Evolutionary conservation across 2,329 filamentous ascomycete species (phyloP).

Genomic region (Arachnopeziza araneosa): DNA sequence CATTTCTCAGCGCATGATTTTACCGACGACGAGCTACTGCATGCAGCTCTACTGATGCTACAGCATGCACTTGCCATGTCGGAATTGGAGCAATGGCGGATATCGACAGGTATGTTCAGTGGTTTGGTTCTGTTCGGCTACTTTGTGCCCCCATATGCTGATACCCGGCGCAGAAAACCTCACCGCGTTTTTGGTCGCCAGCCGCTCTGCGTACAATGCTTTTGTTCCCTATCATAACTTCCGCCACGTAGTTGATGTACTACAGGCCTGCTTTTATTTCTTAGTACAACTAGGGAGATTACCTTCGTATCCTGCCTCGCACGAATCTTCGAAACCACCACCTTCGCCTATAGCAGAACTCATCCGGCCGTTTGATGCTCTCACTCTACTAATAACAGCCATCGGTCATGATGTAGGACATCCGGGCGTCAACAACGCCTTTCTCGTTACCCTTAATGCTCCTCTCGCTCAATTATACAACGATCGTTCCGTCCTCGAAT

Average conservation of each 20-base stretch:
- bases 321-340: not conserved
- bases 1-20: slow-evolving; percentile 86
- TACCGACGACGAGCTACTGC: slow-evolving; percentile 82
- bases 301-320: slow-evolving; percentile 53
- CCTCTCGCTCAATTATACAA: slow-evolving; percentile 95
- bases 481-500: slow-evolving; percentile 92
- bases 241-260: slow-evolving; percentile 90
- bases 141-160: slow-evolving; percentile 32
- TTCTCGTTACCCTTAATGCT: slow-evolving; percentile 85
- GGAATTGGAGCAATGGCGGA: slow-evolving; percentile 73
- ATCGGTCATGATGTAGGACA: slow-evolving; percentile 98
- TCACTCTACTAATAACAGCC: slow-evolving; percentile 88
- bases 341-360: slow-evolving; percentile 65
- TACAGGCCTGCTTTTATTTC: slow-evolving; percentile 90
- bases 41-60: slow-evolving; percentile 82
- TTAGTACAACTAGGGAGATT: slow-evolving; percentile 74
- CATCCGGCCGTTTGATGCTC: slow-evolving; percentile 78
- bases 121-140: slow-evolving; percentile 19
- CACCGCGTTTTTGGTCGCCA: slow-evolving; percentile 79
- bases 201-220: slow-evolving; percentile 88
- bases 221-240: slow-evolving; percentile 99
- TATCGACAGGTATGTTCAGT: slow-evolving; percentile 62
- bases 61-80: slow-evolving; percentile 80
- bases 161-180: slow-evolving; percentile 61
- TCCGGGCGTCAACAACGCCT: slow-evolving; percentile 96